Percentiles rank a stretch among this genome's conserved stretches.
Evolutionary conservation across 148 eudicot genomes (phyloP).

Genomic region (Nepenthes gracilis): DNA sequence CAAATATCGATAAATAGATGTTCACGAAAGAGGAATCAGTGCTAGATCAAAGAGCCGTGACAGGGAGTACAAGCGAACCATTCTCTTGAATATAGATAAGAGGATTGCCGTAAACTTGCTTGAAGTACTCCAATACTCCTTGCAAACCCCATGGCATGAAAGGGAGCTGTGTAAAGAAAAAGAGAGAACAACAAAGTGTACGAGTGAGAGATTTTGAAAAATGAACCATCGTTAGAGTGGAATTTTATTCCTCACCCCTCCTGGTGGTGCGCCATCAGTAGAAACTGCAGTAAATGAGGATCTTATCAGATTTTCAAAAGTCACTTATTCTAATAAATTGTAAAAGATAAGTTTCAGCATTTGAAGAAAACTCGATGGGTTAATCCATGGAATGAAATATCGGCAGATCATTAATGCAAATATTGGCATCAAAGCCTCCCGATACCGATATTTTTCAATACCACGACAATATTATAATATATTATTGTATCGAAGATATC

Average conservation of each 20-base stretch:
- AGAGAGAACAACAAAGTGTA: neutral
- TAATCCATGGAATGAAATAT: too few species aligned
- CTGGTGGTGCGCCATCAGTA: neutral
- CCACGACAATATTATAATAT: too few species aligned
- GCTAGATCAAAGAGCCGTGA: neutral
- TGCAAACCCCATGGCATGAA: slow-evolving; percentile 22
- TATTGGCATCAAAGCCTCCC: too few species aligned
- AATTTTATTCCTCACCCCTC: slow-evolving; percentile 2
- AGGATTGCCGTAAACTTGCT: slow-evolving; percentile 33
- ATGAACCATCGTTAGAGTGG: neutral
- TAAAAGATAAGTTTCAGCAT: too few species aligned
- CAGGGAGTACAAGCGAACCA: slow-evolving; percentile 17
- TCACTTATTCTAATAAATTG: neutral
- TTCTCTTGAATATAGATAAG: slow-evolving; percentile 38
- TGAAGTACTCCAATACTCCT: slow-evolving; percentile 27
- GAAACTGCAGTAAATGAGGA: slow-evolving; percentile 3
- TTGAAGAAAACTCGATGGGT: too few species aligned
- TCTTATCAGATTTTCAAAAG: neutral
- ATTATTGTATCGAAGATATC: too few species aligned
- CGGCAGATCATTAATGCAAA: too few species aligned
- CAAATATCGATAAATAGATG: neutral
- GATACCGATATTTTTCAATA: too few species aligned
- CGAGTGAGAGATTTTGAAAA: neutral
- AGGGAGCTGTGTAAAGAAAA: slow-evolving; percentile 14
- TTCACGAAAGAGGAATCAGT: neutral